Evolutionary conservation across 257 asterid species (phyloP).

Genomic region (Solanum corneliomulleri): DNA sequence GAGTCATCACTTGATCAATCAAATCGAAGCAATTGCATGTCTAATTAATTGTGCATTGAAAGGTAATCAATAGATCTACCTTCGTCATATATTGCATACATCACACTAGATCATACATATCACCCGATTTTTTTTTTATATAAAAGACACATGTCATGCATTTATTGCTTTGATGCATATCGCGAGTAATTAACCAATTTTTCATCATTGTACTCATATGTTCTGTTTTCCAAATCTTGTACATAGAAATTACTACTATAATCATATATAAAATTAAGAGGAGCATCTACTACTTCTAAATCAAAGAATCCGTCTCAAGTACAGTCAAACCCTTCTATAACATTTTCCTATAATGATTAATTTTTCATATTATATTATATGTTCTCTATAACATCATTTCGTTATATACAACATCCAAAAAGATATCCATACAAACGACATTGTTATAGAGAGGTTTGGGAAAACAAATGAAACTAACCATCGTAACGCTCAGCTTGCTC

Average conservation of each 20-base stretch:
- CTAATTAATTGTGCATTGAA: background rate
- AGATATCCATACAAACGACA: background rate
- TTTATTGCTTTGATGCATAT: background rate
- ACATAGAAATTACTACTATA: background rate
- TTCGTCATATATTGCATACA: background rate
- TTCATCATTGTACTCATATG: background rate
- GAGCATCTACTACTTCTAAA: background rate
- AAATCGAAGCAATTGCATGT: background rate
- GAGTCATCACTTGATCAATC: background rate
- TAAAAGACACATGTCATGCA: background rate
- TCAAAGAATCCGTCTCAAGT: background rate
- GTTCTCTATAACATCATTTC: background rate
- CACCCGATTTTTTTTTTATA: background rate
- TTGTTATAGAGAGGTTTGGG: background rate
- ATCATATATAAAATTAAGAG: background rate
- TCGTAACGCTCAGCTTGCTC: constrained; percentile 93
- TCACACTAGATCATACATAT: background rate
- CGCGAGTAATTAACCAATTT: background rate
- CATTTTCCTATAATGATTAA: background rate
- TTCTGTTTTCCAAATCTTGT: background rate
- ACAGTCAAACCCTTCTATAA: background rate
- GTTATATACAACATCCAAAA: background rate
- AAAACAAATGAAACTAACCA: constrained; percentile 17
- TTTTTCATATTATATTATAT: background rate
- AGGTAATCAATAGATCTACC: background rate